Base-by-base conservation (phyloP, 2,329 filamentous ascomycete genomes). In the Beauveria rudraprayagi region DNA sequence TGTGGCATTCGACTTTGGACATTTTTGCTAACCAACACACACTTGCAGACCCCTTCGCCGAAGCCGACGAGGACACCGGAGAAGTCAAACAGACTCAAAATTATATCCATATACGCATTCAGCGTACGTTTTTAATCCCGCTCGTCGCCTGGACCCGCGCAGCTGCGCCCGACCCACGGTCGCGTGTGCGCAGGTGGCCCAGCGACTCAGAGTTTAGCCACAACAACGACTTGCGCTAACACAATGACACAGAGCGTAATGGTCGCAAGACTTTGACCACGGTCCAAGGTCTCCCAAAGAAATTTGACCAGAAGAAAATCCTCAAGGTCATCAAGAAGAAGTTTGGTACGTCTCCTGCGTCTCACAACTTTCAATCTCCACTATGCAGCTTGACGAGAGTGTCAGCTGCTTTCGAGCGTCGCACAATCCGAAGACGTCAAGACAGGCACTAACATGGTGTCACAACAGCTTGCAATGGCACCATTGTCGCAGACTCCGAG, bases 281-380 rank as follows among this genome's bases (percentile, higher is more conserved):
- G 72, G 92, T 99, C 73, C 93, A 97, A 86, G 94, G 94, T 80
- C 88, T 99, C 73, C 93, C 94, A 67, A 94, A 94, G 83, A 97
- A 97, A 77, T 97, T 97, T 75, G 93, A 97, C 81, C 92, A 94
- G 80, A 97, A 97, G 87, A 97, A 97, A 83, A 97, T 99, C 77
- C 88, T 99, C 73, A 97, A 97, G 84, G 92, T 96, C 79, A 96
- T 97, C 84, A 97, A 97, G 88, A 97, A 97, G 87, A 94, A 96
- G 77, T 97, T 97, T 74, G 89, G 89, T 92, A 83, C 65, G 86
- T 72, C 22, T 50, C n/a, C 14, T 24, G 2, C 30, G 17, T 37
- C 14, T 16, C 41, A 57, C 43, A 30, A 19, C 24, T 46, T 2
- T 6, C n/a, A 7, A 43, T 41, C 19, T 48, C 19, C 17, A 28